Evolutionary conservation across 1,284 basidiomycete species (phyloP).

Genomic region (Fomitiporia mediterranea): DNA sequence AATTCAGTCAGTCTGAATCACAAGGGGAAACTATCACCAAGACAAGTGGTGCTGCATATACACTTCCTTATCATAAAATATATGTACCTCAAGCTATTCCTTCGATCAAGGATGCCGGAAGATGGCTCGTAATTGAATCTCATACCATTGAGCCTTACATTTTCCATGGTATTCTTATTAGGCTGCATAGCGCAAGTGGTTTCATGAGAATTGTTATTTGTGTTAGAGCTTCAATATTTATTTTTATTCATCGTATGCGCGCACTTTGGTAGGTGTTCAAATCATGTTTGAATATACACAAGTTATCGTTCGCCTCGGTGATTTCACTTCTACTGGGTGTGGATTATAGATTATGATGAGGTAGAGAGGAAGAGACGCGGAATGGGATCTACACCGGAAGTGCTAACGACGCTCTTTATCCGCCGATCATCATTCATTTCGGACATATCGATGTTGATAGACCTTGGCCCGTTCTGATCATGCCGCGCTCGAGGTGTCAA

Average conservation of each 20-base stretch:
- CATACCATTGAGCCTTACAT: conserved; percentile 54
- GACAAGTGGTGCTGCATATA: too few species aligned
- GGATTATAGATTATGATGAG: too few species aligned
- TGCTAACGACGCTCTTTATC: not conserved
- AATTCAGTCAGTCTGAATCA: too few species aligned
- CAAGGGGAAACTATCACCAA: too few species aligned
- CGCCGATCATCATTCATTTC: not conserved
- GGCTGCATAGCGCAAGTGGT: conserved; percentile 83
- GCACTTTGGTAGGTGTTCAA: too few species aligned
- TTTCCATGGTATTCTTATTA: conserved; percentile 64
- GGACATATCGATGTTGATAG: conserved; percentile 8
- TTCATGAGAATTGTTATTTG: conserved; percentile 78
- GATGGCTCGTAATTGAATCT: conserved; percentile 31
- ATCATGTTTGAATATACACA: too few species aligned
- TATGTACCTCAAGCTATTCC: conserved; percentile 35
- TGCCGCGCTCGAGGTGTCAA: not conserved
- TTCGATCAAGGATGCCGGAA: conserved; percentile 25
- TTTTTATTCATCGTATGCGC: too few species aligned
- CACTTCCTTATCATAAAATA: conserved; percentile 35
- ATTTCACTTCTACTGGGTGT: too few species aligned
- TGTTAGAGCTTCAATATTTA: too few species aligned
- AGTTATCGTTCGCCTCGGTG: too few species aligned
- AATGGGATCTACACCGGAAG: too few species aligned
- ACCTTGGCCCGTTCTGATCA: not conserved
- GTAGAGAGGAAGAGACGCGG: too few species aligned